phyloP scores from a whole-genome alignment of 164 flowering plant genomes.

The Tetracentron sinense region DNA sequence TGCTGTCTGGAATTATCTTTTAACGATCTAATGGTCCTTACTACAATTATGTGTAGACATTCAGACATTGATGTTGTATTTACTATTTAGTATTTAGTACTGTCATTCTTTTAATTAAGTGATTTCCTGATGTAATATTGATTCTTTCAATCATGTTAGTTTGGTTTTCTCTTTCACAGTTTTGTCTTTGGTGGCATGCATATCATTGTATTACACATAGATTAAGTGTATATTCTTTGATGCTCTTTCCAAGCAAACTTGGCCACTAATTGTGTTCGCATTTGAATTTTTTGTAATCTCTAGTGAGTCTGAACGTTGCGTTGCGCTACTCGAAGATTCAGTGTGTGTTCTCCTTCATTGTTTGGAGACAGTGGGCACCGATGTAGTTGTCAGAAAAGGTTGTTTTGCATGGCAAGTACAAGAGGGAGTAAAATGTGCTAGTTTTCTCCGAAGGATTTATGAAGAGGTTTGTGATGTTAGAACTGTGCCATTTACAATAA shows the following conservation, averaged over 20 bases:
- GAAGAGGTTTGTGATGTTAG: constrained; percentile 70
- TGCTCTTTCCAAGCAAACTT: neutral
- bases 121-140: neutral
- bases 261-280: neutral
- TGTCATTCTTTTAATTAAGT: neutral
- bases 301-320: constrained; percentile 53
- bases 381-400: constrained; percentile 25
- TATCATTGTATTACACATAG: neutral
- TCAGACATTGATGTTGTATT: too few relatives aligned
- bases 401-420: constrained; percentile 44
- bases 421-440: constrained; percentile 73
- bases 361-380: constrained; percentile 55
- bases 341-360: constrained; percentile 57
- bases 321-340: constrained; percentile 67
- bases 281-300: constrained; percentile 9
- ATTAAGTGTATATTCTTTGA: neutral
- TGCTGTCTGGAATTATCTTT: too few relatives aligned
- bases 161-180: neutral
- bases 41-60: too few relatives aligned
- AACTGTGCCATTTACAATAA: too few relatives aligned
- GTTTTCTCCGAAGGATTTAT: constrained; percentile 72
- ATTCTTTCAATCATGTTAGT: neutral
- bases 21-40: too few relatives aligned
- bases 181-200: neutral
- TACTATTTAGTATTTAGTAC: too few relatives aligned